phyloP scores from a whole-genome alignment of 202 grass and related monocot genomes.

The Hordeum pubiflorum region DNA sequence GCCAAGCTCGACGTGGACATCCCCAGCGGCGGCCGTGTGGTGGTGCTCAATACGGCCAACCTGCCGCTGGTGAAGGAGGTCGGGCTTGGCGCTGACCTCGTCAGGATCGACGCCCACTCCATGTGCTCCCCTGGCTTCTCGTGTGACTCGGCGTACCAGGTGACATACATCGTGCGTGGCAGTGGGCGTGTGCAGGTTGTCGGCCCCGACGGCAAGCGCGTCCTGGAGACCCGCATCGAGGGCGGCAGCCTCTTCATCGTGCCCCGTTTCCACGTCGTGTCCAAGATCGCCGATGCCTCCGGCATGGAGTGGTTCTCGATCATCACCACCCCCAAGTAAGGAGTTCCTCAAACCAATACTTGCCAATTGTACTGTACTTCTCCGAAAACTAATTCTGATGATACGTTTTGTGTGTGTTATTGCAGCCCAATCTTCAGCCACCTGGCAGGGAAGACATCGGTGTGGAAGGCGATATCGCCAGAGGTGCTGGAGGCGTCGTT shows the following conservation, averaged over 20 bases:
- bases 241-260: no score
- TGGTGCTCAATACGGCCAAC: constrained; percentile 69
- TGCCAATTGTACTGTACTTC: no score
- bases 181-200: no score
- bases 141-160: constrained; percentile 77
- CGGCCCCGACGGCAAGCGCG: no score
- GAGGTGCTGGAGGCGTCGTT: constrained; percentile 64
- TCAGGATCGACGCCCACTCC: constrained; percentile 51
- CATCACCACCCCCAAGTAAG: no score
- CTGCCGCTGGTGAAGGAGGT: constrained; percentile 58
- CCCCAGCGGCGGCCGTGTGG: constrained; percentile 47
- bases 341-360: no score
- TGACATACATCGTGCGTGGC: no score
- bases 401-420: neutral
- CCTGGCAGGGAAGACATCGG: constrained; percentile 65
- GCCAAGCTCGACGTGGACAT: constrained; percentile 76
- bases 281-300: no score
- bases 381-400: no score
- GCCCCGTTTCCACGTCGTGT: no score
- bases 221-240: no score
- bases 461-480: constrained; percentile 82
- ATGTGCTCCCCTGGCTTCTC: constrained; percentile 87
- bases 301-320: no score
- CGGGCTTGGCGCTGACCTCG: constrained; percentile 65
- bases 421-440: constrained; percentile 74